Evolutionary conservation across 148 eudicot species (phyloP), one percentile per base, ranked within the genome.

Genomic region (Spergularia marina): DNA sequence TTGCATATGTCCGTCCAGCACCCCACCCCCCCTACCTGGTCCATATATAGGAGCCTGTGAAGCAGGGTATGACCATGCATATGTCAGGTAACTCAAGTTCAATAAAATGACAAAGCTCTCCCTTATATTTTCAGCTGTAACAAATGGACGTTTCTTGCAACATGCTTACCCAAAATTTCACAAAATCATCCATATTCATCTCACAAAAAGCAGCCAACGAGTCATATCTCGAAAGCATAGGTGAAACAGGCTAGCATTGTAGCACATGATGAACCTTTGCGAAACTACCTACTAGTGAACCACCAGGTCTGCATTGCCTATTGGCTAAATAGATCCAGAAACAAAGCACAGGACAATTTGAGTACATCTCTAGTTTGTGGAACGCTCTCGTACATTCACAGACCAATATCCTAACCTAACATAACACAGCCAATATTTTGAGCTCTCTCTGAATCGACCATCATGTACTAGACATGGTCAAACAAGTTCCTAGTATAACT

Each of bases 111-210:
- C 68, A 65, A 39, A 65, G 30, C 62, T 34, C 63, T 53, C 25
- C 44, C 12, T 25, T 53, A 34, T 41, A 54, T 10, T 66, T 34
- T 23, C 65, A 20, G 1, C 65, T 23, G 63, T 20, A 51, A 47
- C 67, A 16, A 57, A 56, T 14, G 49, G 18, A 14, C 36, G 58
- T 69, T 10, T 40, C 44, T 25, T 20, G 15, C 70, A 67, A 68
- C 55, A 12, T 59, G 57, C 25, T 39, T 79, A 36, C 54, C 25
- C 70, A 17, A n/a, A 60, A 74, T 5, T 14, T 7, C 41, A 73
- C 62, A 52, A 70, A 40, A 15, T 13, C 11, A 20, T 2, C n/a
- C 10, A 7, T 21, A 55, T 2, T 55, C 55, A 57, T 12, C n/a
- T 75, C 1, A 23, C 9, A 53, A 12, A 25, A 59, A 78, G 14